Base-by-base conservation (phyloP, 129 eudicot species). In the Cynara cardunculus region DNA sequence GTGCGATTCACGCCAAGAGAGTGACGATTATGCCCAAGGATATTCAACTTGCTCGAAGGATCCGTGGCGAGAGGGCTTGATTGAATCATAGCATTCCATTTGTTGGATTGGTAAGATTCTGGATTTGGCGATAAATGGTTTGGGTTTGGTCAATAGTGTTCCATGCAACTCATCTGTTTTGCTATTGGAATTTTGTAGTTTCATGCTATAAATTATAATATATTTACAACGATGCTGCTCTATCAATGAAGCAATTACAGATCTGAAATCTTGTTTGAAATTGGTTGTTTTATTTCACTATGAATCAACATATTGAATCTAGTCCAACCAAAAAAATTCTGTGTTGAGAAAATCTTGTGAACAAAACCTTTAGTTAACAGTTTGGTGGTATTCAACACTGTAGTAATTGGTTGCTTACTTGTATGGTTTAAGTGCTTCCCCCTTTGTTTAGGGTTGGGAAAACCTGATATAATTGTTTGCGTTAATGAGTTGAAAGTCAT, bases 41-140 rank as follows among this genome's bases (percentile, higher is more conserved):
- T 61, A 84, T 84, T 16, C 84, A 84, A 73, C 84, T 84, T 25
- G 87, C 87, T 2, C 76, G 88, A 61, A 85, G 88, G 70, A 85
- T 85, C 18, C 72, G 87, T 41, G 87, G 87, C 6, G 87, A 84
- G 83, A 75, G 87, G 31, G 87, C 87, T 78, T 84, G 74, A 56
- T 56, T 7, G 80, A 25, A 5, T 25, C 13, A 0, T 25, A 66
- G 0, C 1, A 5, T 13, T 69, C 0, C 22, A 69, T 69, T 13
- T 16, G 21, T 28, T 28, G 73, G 24, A 12, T 25, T 62, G 68
- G 4, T 62, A 62, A 53, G 64, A 12, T 12, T 41, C 3, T 41
- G 3, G 49, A 2, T 1, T 41, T 41, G 0, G 53, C 18, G 53
- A 3, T 0, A 12, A 16, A 56, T 18, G 9, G 64, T 18, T 53